Conservation (phyloP, 1,284 basidiomycete species). For the Ustilago lituana region DNA sequence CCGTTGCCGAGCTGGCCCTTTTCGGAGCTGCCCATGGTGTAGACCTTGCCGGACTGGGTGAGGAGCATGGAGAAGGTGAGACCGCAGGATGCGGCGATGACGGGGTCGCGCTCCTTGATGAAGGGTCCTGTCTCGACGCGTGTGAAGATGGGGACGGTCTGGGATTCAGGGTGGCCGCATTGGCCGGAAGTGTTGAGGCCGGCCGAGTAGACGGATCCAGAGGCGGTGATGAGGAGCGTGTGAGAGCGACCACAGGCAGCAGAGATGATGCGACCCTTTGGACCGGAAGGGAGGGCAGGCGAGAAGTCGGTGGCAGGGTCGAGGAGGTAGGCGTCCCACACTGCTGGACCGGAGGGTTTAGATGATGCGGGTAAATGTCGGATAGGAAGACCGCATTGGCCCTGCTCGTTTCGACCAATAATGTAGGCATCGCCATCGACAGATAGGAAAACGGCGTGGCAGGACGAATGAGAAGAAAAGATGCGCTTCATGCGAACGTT, state of each 20-base stretch:
- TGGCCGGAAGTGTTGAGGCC: slow-evolving; percentile 87
- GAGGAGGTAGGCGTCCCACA: slow-evolving; percentile 72
- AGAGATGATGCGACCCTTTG: slow-evolving; percentile 76
- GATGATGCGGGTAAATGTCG: slow-evolving; percentile 64
- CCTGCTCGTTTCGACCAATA: slow-evolving; percentile 78
- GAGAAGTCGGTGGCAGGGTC: slow-evolving; percentile 54
- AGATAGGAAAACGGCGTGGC: slow-evolving; percentile 52
- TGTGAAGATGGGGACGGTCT: slow-evolving; percentile 80
- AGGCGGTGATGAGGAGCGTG: slow-evolving; percentile 81
- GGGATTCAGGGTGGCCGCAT: slow-evolving; percentile 76
- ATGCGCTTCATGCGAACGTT: slow-evolving; percentile 72
- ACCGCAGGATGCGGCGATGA: slow-evolving; percentile 80
- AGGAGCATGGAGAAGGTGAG: slow-evolving; percentile 84
- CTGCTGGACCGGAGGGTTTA: slow-evolving; percentile 71
- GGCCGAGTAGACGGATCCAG: slow-evolving; percentile 83
- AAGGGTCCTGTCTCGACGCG: slow-evolving; percentile 71
- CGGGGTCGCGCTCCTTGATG: slow-evolving; percentile 73
- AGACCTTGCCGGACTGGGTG: slow-evolving; percentile 81
- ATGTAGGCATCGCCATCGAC: slow-evolving; percentile 82
- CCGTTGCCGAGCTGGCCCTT: slow-evolving; percentile 92
- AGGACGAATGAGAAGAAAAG: slow-evolving; percentile 53
- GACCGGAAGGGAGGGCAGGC: slow-evolving; percentile 71
- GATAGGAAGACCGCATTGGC: slow-evolving; percentile 65
- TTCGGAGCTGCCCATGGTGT: slow-evolving; percentile 88
- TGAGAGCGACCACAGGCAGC: slow-evolving; percentile 86